These are phyloP conservation scores for Pichia paraexigua DNA, from an alignment of 805 yeast species.

Conservation along the genomic window DNA sequence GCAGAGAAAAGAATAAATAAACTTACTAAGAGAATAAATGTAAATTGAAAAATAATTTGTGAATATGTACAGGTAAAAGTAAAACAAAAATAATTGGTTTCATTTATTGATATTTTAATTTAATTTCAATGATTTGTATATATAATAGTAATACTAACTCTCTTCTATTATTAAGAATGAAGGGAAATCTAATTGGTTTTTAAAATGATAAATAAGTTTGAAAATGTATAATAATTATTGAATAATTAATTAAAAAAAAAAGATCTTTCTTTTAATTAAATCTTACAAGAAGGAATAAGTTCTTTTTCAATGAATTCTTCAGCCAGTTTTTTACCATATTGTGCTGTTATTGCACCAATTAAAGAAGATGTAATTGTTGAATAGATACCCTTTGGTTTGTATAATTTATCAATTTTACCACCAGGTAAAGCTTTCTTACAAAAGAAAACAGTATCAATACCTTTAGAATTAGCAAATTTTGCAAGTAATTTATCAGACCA, in stretches of 20 bases:
- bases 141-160: constrained; percentile 33
- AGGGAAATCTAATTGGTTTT: background rate
- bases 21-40: background rate
- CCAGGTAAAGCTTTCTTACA: constrained; percentile 44
- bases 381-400: constrained; percentile 24
- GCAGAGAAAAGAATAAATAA: background rate
- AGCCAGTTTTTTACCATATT: constrained; percentile 54
- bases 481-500: constrained; percentile 45
- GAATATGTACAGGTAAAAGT: background rate
- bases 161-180: constrained; percentile 6
- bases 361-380: constrained; percentile 36
- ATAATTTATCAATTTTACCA: constrained; percentile 27
- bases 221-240: background rate
- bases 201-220: background rate
- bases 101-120: background rate
- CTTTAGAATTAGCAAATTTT: constrained; percentile 40
- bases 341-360: constrained; percentile 59
- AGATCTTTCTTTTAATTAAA: background rate
- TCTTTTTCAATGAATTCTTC: constrained; percentile 49
- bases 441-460: constrained; percentile 48
- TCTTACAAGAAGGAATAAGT: constrained; percentile 23
- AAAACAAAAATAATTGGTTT: background rate
- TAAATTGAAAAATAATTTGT: background rate
- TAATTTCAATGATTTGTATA: constrained; percentile 9
- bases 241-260: background rate